phyloP scores from a whole-genome alignment of 441 rosid species.

The Kokia cookei region DNA sequence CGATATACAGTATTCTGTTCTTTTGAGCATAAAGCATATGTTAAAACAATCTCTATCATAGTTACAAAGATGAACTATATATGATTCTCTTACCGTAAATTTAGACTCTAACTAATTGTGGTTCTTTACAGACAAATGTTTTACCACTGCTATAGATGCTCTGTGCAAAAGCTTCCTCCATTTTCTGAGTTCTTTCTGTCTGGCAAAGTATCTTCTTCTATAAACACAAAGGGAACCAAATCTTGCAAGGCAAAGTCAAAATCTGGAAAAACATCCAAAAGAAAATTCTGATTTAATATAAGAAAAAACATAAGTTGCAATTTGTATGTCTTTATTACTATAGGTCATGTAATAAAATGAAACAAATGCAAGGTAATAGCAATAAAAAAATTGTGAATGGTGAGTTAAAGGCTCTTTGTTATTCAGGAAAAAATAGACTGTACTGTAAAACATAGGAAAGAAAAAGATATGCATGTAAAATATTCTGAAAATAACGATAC shows the following conservation, averaged over 20 bases:
- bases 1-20: background rate
- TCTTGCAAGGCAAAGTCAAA: background rate
- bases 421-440: background rate
- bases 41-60: background rate
- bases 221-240: background rate
- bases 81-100: background rate
- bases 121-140: slow-evolving; percentile 4
- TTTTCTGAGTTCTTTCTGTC: slow-evolving; percentile 2
- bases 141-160: background rate
- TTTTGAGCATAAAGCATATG: background rate
- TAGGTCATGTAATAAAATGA: background rate
- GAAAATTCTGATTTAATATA: background rate
- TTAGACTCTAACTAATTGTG: background rate
- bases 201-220: background rate
- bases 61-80: background rate
- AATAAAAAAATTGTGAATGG: background rate
- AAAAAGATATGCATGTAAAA: background rate
- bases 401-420: background rate
- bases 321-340: background rate
- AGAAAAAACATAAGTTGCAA: background rate
- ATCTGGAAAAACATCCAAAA: slow-evolving; percentile 13
- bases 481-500: background rate
- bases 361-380: background rate
- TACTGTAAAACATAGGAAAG: background rate
- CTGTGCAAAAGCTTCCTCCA: background rate